Evolutionary conservation across 495 filamentous ascomycete genomes (phyloP).

Genomic region (Parachaetomium inaequale): DNA sequence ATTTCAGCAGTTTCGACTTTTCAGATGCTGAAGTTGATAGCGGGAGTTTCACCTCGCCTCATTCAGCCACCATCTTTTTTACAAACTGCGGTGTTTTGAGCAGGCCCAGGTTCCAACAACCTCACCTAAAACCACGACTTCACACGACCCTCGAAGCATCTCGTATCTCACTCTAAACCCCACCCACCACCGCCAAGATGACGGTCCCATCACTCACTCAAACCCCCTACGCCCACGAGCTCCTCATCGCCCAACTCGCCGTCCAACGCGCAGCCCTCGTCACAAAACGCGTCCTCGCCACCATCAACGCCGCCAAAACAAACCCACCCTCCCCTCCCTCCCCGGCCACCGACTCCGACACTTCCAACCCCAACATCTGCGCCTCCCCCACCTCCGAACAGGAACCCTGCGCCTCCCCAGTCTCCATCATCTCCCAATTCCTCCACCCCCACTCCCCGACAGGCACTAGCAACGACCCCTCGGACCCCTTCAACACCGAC

Average conservation of each 20-base stretch:
- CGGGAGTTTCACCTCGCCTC: neutral
- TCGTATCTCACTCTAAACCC: too few species aligned
- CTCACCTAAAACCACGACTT: neutral
- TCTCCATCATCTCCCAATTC: neutral
- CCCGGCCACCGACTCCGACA: neutral
- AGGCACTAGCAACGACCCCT: neutral
- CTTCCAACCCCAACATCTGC: neutral
- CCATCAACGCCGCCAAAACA: slow-evolving; percentile 31
- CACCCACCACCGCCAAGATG: slow-evolving; percentile 5
- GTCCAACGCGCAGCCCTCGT: slow-evolving; percentile 54
- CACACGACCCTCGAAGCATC: too few species aligned
- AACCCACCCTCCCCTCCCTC: neutral
- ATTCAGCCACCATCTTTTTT: neutral
- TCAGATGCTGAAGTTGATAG: neutral
- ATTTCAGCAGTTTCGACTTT: too few species aligned
- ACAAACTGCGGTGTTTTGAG: neutral
- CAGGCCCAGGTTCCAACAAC: too few species aligned
- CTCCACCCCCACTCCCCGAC: neutral
- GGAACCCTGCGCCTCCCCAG: neutral
- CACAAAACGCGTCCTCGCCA: slow-evolving; percentile 49
- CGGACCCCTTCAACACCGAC: neutral
- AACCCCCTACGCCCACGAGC: slow-evolving; percentile 44
- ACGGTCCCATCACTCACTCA: neutral
- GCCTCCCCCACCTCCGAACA: neutral
- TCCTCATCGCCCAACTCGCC: slow-evolving; percentile 48